Conservation (phyloP, 106 monocot species). For the Apostasia shenzhenica region DNA sequence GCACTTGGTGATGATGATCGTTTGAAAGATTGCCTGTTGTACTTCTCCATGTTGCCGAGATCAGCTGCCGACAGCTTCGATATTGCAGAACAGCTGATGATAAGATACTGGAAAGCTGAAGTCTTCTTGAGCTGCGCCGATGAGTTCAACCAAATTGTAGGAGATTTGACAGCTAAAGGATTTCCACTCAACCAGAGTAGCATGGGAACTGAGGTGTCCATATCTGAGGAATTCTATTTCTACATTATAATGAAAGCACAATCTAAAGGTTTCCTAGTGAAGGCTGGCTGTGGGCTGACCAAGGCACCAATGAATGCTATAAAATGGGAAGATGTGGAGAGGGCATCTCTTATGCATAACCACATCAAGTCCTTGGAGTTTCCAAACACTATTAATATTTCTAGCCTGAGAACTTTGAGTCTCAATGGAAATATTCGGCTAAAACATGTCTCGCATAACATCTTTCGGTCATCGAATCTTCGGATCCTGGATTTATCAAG, state of each 20-base stretch:
- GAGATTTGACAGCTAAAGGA: background rate
- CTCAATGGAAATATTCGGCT: background rate
- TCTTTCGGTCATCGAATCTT: background rate
- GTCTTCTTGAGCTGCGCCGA: background rate
- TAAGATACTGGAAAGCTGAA: constrained; percentile 12
- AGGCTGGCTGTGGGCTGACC: background rate
- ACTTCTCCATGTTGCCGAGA: constrained; percentile 3
- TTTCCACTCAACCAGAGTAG: background rate
- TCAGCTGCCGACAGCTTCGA: background rate
- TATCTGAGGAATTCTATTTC: constrained; percentile 2
- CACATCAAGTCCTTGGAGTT: background rate
- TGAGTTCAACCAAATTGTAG: background rate
- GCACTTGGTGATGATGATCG: background rate
- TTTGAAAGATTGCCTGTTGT: background rate
- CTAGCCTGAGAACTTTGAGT: background rate
- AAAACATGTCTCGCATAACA: background rate
- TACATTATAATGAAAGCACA: background rate
- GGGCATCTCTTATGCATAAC: background rate
- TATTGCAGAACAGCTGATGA: background rate
- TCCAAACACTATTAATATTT: background rate
- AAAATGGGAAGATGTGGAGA: background rate
- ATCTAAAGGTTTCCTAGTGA: background rate
- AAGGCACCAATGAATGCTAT: background rate
- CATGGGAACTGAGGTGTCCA: constrained; percentile 1
- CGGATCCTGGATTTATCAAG: constrained; percentile 11